A percentile compares a stretch with the other conserved stretches of the same genome.
Conservation (phyloP, 139 green algal species). For the Mesotaenium endlicherianum region DNA sequence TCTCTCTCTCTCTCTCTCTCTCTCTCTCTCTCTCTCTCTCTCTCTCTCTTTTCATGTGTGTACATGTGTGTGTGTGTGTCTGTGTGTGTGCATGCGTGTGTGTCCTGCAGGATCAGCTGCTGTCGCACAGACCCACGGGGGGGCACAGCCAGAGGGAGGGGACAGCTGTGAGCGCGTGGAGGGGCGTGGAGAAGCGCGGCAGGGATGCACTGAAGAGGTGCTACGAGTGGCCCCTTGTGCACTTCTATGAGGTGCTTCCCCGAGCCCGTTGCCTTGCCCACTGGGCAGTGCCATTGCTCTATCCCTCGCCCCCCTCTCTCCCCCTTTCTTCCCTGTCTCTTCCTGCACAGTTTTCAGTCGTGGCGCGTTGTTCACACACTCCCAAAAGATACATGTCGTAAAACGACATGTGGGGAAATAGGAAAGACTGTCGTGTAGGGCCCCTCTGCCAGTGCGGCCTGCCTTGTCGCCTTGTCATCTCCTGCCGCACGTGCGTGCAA, state of each 20-base stretch:
- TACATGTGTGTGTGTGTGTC: not conserved
- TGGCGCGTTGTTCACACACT: no score
- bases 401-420: no score
- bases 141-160: no score
- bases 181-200: not conserved
- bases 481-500: no score
- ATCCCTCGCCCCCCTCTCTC: not conserved
- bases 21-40: slow-evolving; percentile 20
- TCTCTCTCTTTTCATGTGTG: slow-evolving; percentile 5
- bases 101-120: no score
- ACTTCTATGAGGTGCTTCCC: no score
- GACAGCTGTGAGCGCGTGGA: not conserved
- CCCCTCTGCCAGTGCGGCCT: no score
- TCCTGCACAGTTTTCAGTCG: no score
- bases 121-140: no score
- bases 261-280: not conserved
- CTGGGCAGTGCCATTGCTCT: not conserved
- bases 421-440: no score
- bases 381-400: no score
- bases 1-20: slow-evolving; percentile 22
- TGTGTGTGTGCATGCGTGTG: not conserved
- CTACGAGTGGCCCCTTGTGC: not conserved
- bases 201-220: not conserved
- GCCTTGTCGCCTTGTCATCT: no score
- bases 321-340: not conserved